phyloP scores from a whole-genome alignment of 768 basidiomycete species.

The Phylloporus sp. region DNA sequence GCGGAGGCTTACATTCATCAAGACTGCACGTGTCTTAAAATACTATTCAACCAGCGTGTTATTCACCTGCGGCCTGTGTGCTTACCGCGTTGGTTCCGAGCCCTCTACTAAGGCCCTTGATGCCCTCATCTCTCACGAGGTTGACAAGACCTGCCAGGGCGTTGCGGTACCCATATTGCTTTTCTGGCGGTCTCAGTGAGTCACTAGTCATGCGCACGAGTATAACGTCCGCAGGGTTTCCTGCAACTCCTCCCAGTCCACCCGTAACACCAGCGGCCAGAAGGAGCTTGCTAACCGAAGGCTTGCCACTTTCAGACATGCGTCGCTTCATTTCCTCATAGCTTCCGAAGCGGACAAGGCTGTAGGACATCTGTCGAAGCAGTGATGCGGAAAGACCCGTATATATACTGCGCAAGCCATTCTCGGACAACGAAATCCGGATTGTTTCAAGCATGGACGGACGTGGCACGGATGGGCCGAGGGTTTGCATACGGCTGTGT shows the following conservation, averaged over 20 bases:
- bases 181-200: constrained; percentile 63
- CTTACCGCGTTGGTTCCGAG: constrained; percentile 73
- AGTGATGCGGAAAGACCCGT: constrained; percentile 79
- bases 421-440: constrained; percentile 55
- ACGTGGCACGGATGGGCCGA: constrained; percentile 44
- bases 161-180: constrained; percentile 74
- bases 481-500: constrained; percentile 76
- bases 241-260: constrained; percentile 75
- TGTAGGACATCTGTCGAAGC: constrained; percentile 88
- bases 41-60: constrained; percentile 7
- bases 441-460: constrained; percentile 66
- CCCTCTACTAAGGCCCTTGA: constrained; percentile 64
- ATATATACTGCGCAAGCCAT: constrained; percentile 71
- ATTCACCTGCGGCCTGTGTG: constrained; percentile 1
- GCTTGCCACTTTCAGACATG: constrained; percentile 45
- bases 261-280: constrained; percentile 69
- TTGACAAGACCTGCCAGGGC: constrained; percentile 66
- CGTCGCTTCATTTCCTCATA: constrained; percentile 73
- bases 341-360: constrained; percentile 74
- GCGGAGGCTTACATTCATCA: constrained; percentile 62
- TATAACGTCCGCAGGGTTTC: constrained; percentile 76
- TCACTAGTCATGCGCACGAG: constrained; percentile 89
- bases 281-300: constrained; percentile 53
- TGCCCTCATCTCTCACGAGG: constrained; percentile 65
- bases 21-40: constrained; percentile 50